Base-by-base conservation (phyloP, 148 eudicot species). In the Arctostaphylos glauca region DNA sequence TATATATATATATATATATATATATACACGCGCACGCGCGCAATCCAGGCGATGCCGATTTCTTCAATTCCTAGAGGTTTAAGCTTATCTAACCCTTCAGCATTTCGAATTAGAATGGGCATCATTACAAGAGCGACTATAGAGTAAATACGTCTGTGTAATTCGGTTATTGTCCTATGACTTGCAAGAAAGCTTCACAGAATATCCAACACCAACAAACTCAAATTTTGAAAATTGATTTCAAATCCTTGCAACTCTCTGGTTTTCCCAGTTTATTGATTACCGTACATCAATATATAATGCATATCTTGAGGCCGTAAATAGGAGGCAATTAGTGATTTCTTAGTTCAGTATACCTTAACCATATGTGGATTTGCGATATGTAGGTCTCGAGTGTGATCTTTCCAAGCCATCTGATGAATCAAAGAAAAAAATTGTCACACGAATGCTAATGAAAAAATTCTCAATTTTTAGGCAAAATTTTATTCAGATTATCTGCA, bases 311-410 rank as follows among this genome's bases (percentile, higher is more conserved):
- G 21, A 38, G 19, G 43, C 47, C 8, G 59, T 49, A 71, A 81
- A 38, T 38, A 44, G 54, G 19, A 38, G 16, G 54, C 52, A 76
- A 72, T 19, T 43, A 6, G 21, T 48, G 80, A 64, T 41, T 64
- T 41, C n/a, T 23, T 13, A 18, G 47, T 38, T 67, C 79, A 9
- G 14, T 81, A 74, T 90, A 96, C 99, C 99, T 92, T 78, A 96
- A 88, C 99, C 99, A 96, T 81, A 96, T 94, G 78, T 96, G 98
- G 84, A 96, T 86, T 81, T 96, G 99, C 18, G 93, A 94, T 82
- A 96, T 94, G 82, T 96, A 96, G 23, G 99, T 96, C 93, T 96
- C 99, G 83, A 96, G 75, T 52, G 99, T 96, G 87, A 96, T 84
- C 87, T 96, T 96, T 70, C 99, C 99, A 53, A 96, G 95, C 99